These are phyloP conservation scores for Hygrophorus pudorinus DNA, from an alignment of 768 basidiomycete genomes.

Conservation along the genomic window DNA sequence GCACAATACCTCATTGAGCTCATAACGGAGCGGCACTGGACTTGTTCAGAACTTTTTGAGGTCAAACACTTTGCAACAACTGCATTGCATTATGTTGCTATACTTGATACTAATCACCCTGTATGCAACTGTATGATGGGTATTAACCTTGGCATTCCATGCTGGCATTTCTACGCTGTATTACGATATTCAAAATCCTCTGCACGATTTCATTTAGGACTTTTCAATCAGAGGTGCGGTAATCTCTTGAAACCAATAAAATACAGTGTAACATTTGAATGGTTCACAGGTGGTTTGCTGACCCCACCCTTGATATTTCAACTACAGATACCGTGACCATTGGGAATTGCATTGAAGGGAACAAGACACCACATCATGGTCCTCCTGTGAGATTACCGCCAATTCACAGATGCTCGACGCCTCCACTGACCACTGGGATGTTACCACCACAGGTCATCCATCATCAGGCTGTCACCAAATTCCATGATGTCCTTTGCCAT, in stretches of 20 bases:
- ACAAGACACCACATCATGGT: no score
- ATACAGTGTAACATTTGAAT: neutral
- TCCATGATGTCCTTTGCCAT: neutral
- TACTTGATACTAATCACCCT: no score
- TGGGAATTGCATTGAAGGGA: neutral
- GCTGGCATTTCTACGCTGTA: no score
- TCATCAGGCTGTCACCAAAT: slow-evolving; percentile 1
- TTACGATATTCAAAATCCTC: neutral
- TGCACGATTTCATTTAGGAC: neutral
- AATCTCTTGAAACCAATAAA: no score
- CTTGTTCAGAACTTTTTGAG: no score
- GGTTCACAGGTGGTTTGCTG: neutral
- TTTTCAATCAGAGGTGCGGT: neutral
- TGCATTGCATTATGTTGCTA: no score
- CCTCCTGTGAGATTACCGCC: neutral
- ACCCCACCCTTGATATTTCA: neutral
- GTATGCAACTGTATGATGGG: no score
- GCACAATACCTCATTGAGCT: no score
- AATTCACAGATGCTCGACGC: neutral
- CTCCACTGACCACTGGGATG: neutral
- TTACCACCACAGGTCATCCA: neutral
- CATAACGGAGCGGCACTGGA: no score
- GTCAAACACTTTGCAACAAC: no score
- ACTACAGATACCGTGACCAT: neutral
- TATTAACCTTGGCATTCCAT: no score